Evolutionary conservation across 306 rosid species (phyloP).

Genomic region (Oxytropis ochrocephala): DNA sequence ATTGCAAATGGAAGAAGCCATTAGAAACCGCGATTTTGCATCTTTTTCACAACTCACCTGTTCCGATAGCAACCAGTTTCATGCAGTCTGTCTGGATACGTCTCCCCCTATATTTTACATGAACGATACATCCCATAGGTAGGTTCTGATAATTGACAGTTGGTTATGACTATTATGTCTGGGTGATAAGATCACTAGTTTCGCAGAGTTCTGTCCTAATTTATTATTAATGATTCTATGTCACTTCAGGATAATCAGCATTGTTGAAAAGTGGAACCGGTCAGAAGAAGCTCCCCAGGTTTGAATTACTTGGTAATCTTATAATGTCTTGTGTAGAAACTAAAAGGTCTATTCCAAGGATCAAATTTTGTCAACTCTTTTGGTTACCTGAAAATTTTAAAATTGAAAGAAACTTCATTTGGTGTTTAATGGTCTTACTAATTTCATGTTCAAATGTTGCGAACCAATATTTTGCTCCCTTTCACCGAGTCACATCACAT

Average conservation of each 20-base stretch:
- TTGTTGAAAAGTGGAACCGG: constrained; percentile 83
- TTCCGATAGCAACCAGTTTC: constrained; percentile 94
- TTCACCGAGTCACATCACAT: neutral
- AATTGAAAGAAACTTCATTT: constrained; percentile 7
- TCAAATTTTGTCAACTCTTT: neutral
- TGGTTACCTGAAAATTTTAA: neutral
- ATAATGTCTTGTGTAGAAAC: neutral
- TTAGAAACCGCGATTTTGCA: constrained; percentile 69
- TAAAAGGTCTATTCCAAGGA: neutral
- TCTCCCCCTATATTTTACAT: constrained; percentile 93
- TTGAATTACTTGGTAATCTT: constrained; percentile 22
- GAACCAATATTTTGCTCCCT: neutral
- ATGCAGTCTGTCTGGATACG: constrained; percentile 97
- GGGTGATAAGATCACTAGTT: constrained; percentile 13
- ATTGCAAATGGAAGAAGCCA: constrained; percentile 89
- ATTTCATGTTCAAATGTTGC: neutral
- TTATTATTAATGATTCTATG: constrained; percentile 23
- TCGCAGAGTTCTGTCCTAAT: neutral
- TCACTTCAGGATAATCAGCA: constrained; percentile 82
- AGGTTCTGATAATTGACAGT: constrained; percentile 4
- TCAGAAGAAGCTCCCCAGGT: constrained; percentile 95
- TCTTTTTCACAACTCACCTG: constrained; percentile 76
- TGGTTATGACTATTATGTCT: neutral
- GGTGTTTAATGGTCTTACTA: neutral
- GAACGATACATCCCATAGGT: constrained; percentile 98